These are phyloP conservation scores for Dendrocalamus sinicus DNA, from an alignment of 176 grass and related monocot genomes.

Conservation along the genomic window DNA sequence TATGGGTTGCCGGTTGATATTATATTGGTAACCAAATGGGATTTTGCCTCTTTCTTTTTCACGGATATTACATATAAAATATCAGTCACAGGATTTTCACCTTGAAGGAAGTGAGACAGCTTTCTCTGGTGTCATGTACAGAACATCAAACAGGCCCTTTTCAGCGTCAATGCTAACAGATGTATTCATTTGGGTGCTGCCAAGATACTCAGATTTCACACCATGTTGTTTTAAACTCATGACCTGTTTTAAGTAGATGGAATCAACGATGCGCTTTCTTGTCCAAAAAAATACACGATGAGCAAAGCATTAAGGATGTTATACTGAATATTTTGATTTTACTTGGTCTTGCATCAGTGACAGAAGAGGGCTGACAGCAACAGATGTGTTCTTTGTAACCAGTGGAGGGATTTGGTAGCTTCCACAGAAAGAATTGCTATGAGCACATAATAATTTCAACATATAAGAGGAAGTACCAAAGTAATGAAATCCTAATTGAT, in stretches of 20 bases:
- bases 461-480: neutral
- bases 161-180: constrained; percentile 58
- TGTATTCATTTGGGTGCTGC: constrained; percentile 74
- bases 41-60: no score
- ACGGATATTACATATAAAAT: neutral
- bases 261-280: constrained; percentile 1
- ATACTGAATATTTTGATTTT: constrained; percentile 15
- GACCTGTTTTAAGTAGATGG: constrained; percentile 67
- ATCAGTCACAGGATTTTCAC: constrained; percentile 42
- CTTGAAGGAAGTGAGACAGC: constrained; percentile 70
- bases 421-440: neutral
- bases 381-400: no score
- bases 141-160: constrained; percentile 71
- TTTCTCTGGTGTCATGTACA: constrained; percentile 95
- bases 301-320: constrained; percentile 10
- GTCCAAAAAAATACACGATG: constrained; percentile 11
- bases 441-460: neutral
- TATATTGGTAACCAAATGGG: no score
- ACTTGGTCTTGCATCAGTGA: neutral
- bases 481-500: neutral
- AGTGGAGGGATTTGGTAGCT: no score
- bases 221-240: constrained; percentile 84
- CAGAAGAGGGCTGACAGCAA: no score
- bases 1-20: no score
- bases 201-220: constrained; percentile 86